phyloP scores from a whole-genome alignment of 2,329 filamentous ascomycete species.

The Pseudogymnoascus sp. region DNA sequence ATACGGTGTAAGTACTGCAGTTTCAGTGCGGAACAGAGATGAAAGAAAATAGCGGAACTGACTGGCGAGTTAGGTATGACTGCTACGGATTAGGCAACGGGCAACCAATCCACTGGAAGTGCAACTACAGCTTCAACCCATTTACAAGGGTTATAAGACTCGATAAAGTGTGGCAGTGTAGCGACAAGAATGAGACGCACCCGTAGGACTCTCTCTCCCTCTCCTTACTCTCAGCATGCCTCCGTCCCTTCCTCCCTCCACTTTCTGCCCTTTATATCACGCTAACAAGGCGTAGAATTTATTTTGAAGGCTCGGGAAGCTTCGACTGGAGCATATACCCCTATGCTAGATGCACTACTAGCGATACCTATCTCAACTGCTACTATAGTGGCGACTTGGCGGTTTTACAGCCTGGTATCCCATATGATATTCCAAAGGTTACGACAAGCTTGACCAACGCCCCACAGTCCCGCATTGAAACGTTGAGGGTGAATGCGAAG shows the following conservation, averaged over 20 bases:
- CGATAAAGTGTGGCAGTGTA: background rate
- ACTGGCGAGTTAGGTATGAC: background rate
- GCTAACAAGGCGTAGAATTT: background rate
- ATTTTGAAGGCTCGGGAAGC: background rate
- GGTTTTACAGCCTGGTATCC: background rate
- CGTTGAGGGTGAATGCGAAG: background rate
- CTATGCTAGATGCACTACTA: background rate
- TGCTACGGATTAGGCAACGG: background rate
- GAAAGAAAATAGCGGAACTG: background rate
- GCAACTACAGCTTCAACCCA: background rate
- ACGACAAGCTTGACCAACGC: background rate
- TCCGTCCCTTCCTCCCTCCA: too few species aligned
- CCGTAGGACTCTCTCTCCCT: background rate
- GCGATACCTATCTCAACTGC: background rate
- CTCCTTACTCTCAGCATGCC: too few species aligned
- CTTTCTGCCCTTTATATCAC: background rate
- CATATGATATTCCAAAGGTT: background rate
- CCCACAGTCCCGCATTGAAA: background rate
- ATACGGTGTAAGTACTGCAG: background rate
- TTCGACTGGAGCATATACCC: background rate
- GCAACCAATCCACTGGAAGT: background rate
- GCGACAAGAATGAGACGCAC: background rate
- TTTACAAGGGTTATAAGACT: background rate
- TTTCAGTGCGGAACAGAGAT: background rate
- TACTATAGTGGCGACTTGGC: background rate